Evolutionary conservation across 2,329 filamentous ascomycete genomes (phyloP), one percentile per base, ranked within the genome.

Genomic region (Fusarium phyllophilum): DNA sequence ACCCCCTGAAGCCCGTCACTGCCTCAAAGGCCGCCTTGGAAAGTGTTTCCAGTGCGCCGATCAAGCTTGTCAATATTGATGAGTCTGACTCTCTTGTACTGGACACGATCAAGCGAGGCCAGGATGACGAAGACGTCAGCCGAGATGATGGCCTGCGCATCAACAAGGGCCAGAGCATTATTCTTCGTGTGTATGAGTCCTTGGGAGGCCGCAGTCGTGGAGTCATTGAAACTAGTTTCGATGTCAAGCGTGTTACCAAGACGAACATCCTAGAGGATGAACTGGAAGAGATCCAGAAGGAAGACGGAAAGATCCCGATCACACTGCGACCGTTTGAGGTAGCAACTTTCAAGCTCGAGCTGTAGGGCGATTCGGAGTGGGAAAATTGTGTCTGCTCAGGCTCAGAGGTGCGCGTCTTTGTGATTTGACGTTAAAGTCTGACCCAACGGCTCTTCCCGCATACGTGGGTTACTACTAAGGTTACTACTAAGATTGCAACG

Each of bases 81-180:
- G 79, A 79, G 34, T 83, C 82, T 29, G 81, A 86, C 15, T 92
- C 93, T 6, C 85, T 99, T 26, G 86, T 99, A 8, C 86, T 99
- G 2, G 96, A 99, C 80, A 92, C 92, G 2, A 88, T 99, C 82
- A 99, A 99, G 88, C 92, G 96, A 65, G 96, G 94, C n/a, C 93
- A 96, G 80, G 93, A 96, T 77, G 93, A 96, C 75, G 91, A 92
- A 78, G 93, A 95, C 75, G 89, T 95, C 48, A 90, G 87, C 49
- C 83, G 87, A 22, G 87, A 86, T 7, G 89, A 89, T 29, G 88
- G 89, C 41, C 83, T 96, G 38, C 88, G 89, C 7, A 86, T 86
- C 74, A 90, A 93, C 65, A 89, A 90, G 76, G 95, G 94, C 1
- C 89, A 89, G 81, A 97, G 93, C 80, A 88, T 98, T 52, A 92